phyloP scores from a whole-genome alignment of 805 yeast species.

The Teunomyces atbi region DNA sequence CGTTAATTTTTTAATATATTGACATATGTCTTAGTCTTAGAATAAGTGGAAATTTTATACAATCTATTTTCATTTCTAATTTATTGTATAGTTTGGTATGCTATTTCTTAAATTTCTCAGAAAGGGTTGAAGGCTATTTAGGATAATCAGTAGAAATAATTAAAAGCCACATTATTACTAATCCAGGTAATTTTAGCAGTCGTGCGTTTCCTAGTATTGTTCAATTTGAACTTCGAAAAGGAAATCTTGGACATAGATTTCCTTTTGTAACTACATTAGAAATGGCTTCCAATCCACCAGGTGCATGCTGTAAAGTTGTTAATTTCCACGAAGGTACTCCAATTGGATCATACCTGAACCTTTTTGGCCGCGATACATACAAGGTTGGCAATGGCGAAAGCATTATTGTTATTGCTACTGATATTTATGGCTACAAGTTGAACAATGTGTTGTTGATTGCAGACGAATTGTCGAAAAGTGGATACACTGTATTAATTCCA shows the following conservation, averaged over 20 bases:
- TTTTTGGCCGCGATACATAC: conserved; percentile 28
- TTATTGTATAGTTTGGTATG: too few relatives aligned
- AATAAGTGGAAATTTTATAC: too few relatives aligned
- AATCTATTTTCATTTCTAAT: too few relatives aligned
- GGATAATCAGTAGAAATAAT: too few relatives aligned
- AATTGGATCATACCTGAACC: conserved; percentile 17
- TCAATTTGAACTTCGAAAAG: too few relatives aligned
- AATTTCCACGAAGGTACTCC: conserved; percentile 30
- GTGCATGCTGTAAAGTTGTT: conserved; percentile 21
- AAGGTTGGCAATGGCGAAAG: conserved; percentile 22
- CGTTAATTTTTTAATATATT: conserved; percentile 7
- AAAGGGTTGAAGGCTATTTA: too few relatives aligned
- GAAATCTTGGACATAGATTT: too few relatives aligned
- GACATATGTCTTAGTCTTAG: too few relatives aligned
- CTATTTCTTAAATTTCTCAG: too few relatives aligned
- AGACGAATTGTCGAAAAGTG: conserved; percentile 17
- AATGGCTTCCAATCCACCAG: conserved; percentile 15
- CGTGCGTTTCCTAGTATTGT: too few relatives aligned
- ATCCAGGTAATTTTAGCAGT: too few relatives aligned
- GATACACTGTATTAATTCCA: conserved; percentile 24
- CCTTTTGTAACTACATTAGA: neutral
- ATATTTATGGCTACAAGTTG: conserved; percentile 27
- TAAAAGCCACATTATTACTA: too few relatives aligned
- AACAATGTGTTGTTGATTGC: conserved; percentile 29
- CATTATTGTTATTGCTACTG: conserved; percentile 25